Evolutionary conservation across 1,284 basidiomycete genomes (phyloP).

Genomic region (Cystobasidium pallidum): DNA sequence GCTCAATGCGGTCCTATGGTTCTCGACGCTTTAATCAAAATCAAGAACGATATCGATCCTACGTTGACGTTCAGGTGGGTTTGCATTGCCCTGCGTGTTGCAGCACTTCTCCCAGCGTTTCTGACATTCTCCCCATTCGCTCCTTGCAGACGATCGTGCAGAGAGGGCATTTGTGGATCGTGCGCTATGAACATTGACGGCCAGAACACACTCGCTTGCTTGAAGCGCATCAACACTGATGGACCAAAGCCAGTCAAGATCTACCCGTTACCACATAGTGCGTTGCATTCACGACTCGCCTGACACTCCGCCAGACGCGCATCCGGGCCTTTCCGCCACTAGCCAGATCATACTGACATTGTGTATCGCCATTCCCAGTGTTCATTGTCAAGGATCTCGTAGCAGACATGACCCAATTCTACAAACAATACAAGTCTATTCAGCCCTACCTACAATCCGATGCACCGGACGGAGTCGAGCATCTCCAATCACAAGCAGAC

Average conservation of each 20-base stretch:
- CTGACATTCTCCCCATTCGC: background rate
- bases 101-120: too few relatives aligned
- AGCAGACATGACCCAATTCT: constrained; percentile 74
- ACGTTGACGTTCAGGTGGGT: constrained; percentile 83
- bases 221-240: constrained; percentile 89
- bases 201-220: constrained; percentile 86
- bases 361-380: constrained; percentile 64
- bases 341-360: background rate
- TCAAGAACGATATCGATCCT: constrained; percentile 97
- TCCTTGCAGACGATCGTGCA: constrained; percentile 71
- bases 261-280: constrained; percentile 97
- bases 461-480: constrained; percentile 63
- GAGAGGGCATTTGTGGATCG: constrained; percentile 97
- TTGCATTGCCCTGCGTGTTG: background rate
- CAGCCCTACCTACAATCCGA: constrained; percentile 62
- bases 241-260: constrained; percentile 78
- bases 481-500: constrained; percentile 87
- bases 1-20: constrained; percentile 97
- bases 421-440: constrained; percentile 99
- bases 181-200: constrained; percentile 99
- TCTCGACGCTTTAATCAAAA: constrained; percentile 93
- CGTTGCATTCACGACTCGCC: constrained; percentile 55
- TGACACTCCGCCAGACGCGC: background rate
- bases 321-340: constrained; percentile 25
- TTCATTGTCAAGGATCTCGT: constrained; percentile 99